phyloP scores from a whole-genome alignment of 148 eudicot species.

The Pharnaceum exiguum region DNA sequence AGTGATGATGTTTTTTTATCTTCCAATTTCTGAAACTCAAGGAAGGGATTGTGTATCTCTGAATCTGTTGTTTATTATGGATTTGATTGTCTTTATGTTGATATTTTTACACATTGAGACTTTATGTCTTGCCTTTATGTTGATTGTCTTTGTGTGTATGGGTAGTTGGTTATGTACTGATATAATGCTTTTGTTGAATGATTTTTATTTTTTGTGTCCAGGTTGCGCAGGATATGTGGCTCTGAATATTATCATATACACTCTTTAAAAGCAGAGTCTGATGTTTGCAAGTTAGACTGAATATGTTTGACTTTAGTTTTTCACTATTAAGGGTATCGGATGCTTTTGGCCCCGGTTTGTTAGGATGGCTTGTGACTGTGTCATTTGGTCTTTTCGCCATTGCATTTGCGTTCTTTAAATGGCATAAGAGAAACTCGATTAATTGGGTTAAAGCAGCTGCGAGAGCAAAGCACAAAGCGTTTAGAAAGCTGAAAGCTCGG shows the following conservation, averaged over 20 bases:
- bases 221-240: conserved; percentile 11
- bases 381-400: conserved; percentile 61
- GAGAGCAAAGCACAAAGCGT: conserved; percentile 72
- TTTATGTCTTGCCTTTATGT: not conserved
- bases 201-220: conserved; percentile 11
- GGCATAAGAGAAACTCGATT: conserved; percentile 64
- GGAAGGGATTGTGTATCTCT: too few relatives aligned
- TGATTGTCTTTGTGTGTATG: not conserved
- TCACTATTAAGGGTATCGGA: conserved; percentile 41
- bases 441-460: conserved; percentile 94
- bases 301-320: conserved; percentile 48
- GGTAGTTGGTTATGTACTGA: not conserved
- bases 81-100: too few relatives aligned
- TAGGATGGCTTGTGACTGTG: conserved; percentile 77
- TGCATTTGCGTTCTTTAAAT: conserved; percentile 59
- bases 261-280: conserved; percentile 6
- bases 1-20: too few relatives aligned
- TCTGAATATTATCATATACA: conserved; percentile 1
- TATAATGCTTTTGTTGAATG: not conserved
- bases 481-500: conserved; percentile 70
- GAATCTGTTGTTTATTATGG: too few relatives aligned
- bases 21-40: too few relatives aligned
- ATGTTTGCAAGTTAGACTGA: conserved; percentile 19
- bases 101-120: too few relatives aligned
- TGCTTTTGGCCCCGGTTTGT: conserved; percentile 40